Evolutionary conservation across 495 filamentous ascomycete genomes (phyloP).

Genomic region (Aspergillus steynii): DNA sequence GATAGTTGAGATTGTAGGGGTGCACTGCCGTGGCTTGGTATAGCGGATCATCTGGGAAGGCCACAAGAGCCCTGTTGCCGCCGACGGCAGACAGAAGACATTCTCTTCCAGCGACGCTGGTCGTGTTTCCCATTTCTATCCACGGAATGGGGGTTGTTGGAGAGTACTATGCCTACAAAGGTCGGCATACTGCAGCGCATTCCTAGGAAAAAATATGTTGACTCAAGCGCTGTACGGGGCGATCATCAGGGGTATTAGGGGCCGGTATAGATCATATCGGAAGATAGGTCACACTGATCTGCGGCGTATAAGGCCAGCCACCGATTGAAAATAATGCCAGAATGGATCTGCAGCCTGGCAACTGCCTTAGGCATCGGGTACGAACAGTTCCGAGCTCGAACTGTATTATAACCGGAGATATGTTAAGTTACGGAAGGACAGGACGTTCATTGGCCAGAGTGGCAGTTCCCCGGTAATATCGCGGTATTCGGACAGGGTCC

Average conservation of each 20-base stretch:
- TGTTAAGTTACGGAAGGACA: not conserved
- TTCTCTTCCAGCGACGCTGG: not conserved
- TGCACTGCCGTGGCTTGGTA: slow-evolving; percentile 21
- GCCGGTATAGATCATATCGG: too few relatives aligned
- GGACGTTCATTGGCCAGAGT: not conserved
- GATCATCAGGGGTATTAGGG: too few relatives aligned
- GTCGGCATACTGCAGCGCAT: too few relatives aligned
- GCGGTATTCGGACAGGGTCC: not conserved
- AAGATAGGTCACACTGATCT: too few relatives aligned
- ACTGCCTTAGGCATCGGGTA: too few relatives aligned
- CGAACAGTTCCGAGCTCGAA: too few relatives aligned
- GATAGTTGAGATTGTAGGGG: slow-evolving; percentile 63
- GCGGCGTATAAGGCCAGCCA: too few relatives aligned
- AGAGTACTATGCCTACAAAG: too few relatives aligned
- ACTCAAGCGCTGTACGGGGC: too few relatives aligned
- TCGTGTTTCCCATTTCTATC: slow-evolving; percentile 15
- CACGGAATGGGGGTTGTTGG: not conserved
- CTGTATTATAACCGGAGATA: not conserved
- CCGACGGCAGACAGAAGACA: slow-evolving; percentile 29
- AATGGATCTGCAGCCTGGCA: too few relatives aligned
- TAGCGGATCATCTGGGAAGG: slow-evolving; percentile 23
- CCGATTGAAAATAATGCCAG: too few relatives aligned
- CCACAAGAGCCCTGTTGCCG: slow-evolving; percentile 18
- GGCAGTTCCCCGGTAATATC: not conserved
- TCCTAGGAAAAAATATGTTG: too few relatives aligned